These are phyloP conservation scores for Monilinia fructigena DNA, from an alignment of 2,329 filamentous ascomycete genomes.

Conservation along the genomic window DNA sequence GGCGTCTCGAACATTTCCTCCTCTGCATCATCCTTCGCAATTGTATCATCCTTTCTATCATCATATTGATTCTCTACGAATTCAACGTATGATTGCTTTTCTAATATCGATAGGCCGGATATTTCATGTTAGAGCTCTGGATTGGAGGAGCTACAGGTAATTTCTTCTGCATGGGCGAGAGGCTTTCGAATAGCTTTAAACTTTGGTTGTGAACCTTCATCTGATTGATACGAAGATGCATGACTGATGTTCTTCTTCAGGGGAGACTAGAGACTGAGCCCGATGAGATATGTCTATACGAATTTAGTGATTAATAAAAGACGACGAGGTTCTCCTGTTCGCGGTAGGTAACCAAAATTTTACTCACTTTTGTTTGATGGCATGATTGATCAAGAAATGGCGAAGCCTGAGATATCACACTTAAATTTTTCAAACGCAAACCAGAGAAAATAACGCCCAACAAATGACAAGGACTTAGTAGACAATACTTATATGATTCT, in stretches of 20 bases:
- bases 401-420: no score
- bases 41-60: slow-evolving; percentile 8
- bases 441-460: background rate
- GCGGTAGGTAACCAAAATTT: background rate
- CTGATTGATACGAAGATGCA: background rate
- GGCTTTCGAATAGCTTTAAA: slow-evolving; percentile 29
- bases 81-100: slow-evolving; percentile 1
- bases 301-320: background rate
- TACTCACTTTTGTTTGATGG: slow-evolving; percentile 2
- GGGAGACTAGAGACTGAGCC: background rate
- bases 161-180: slow-evolving; percentile 24
- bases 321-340: background rate
- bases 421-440: background rate
- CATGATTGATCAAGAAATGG: background rate
- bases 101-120: slow-evolving; percentile 10
- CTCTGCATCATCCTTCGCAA: slow-evolving; percentile 9
- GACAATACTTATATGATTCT: background rate
- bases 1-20: slow-evolving; percentile 24
- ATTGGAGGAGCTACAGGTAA: background rate
- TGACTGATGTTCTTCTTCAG: background rate
- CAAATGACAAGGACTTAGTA: background rate
- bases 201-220: slow-evolving; percentile 21
- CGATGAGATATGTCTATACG: slow-evolving; percentile 1
- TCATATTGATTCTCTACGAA: slow-evolving; percentile 1
- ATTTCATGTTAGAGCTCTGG: background rate